These are phyloP conservation scores for Aphanomyces cochlioides DNA, from an alignment of 352 stramenopile genomes.

Conservation along the genomic window DNA sequence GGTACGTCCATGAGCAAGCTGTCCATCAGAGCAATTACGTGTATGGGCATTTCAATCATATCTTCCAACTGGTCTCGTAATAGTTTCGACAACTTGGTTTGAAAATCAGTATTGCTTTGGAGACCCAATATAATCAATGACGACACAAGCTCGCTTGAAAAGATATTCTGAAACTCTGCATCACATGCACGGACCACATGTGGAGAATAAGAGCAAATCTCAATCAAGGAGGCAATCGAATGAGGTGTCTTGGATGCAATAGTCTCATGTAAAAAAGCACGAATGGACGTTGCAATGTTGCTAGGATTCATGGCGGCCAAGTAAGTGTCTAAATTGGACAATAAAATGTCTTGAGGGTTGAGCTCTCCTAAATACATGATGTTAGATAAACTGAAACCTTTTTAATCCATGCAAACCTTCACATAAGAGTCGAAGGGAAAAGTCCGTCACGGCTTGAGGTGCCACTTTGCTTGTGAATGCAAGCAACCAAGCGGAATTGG, in stretches of 20 bases:
- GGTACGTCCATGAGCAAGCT: constrained; percentile 36
- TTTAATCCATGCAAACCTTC: neutral
- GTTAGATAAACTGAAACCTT: neutral
- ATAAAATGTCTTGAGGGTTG: neutral
- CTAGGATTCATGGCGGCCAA: neutral
- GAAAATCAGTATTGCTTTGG: neutral
- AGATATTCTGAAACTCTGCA: neutral
- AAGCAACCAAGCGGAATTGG: neutral
- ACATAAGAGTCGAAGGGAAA: neutral
- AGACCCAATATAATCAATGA: neutral
- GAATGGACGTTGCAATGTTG: neutral
- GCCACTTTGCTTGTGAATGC: neutral
- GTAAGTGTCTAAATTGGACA: neutral
- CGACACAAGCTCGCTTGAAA: neutral
- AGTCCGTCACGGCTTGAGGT: neutral
- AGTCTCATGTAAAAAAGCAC: neutral
- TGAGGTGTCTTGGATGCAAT: neutral
- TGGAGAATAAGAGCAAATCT: neutral
- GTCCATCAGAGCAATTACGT: constrained; percentile 48
- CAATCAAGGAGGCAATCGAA: neutral
- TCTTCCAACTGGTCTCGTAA: constrained; percentile 36
- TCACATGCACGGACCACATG: neutral
- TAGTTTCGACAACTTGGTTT: constrained; percentile 40
- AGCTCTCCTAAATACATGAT: neutral
- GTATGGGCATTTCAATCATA: constrained; percentile 43